Conservation (phyloP, 768 basidiomycete species). For the Phaffia australis region DNA sequence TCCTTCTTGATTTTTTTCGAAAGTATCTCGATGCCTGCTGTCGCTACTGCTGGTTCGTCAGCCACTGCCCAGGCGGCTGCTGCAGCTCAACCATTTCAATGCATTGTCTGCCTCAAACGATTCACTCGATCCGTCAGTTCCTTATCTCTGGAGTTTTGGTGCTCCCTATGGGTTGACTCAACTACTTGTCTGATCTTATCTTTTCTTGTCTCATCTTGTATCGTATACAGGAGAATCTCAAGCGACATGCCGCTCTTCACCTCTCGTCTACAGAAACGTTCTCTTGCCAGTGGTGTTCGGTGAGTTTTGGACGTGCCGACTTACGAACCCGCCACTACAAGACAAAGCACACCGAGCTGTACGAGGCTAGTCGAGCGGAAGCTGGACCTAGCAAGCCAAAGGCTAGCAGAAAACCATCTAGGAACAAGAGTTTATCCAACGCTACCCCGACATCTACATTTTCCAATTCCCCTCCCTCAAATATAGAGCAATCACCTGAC, state of each 20-base stretch:
- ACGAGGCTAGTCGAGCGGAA: not conserved
- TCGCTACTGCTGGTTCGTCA: constrained; percentile 3
- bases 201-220: not conserved
- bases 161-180: not conserved
- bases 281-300: constrained; percentile 26
- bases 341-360: constrained; percentile 28
- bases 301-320: constrained; percentile 27
- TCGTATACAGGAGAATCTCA: constrained; percentile 29
- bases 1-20: too few species aligned
- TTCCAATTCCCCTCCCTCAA: too few species aligned
- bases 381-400: not conserved
- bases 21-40: too few species aligned
- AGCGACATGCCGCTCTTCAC: constrained; percentile 28
- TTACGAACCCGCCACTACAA: constrained; percentile 27
- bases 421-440: too few species aligned
- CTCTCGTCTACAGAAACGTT: not conserved
- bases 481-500: not conserved
- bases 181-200: not conserved
- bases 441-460: too few species aligned
- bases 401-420: not conserved
- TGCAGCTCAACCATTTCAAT: constrained; percentile 30
- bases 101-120: constrained; percentile 28
- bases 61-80: not conserved
- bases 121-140: constrained; percentile 26
- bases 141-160: not conserved